Evolutionary conservation across 768 basidiomycete genomes (phyloP), one percentile per base, ranked within the genome.

Genomic region (Suillus subluteus): DNA sequence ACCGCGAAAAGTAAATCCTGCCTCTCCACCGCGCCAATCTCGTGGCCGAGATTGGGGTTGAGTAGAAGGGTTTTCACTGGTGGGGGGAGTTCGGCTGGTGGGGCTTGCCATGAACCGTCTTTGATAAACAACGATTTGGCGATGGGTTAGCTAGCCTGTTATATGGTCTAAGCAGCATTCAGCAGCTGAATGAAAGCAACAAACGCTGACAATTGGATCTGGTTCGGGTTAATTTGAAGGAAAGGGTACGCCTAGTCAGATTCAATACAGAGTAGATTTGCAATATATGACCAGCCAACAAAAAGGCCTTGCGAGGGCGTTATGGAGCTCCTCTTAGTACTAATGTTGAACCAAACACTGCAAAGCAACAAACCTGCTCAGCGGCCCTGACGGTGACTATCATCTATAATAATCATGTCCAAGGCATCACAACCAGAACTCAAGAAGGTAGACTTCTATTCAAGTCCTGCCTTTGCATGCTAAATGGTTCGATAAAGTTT

Each of bases 371-470:
- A 43, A 43, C 41, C 30, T 12, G 26, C 43, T 41, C 35, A 59
- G 26, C 44, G 62, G 26, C 46, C 40, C 58, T 61, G 41, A 68
- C 16, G 35, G 35, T 56, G 55, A 56, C 37, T n/a, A 68, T 38
- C 62, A 55, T 52, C 55, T 67, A 16, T 46, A 8, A 62, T 69
- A 72, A 81, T 68, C 76, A 94, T 96, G 94, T 95, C 94, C 50
- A 95, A 95, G 83, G 93, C 95, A 72, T 94, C 95, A 55, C 95
- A 98, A 79, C 97, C 97, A 67, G 97, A 99, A 78, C 86, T 99
- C 67, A 99, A 98, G 87, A 99, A 97, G 90, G 97, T 96, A n/a
- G n/a, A 70, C 66, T 13, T 63, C 26, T 64, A 30, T 62, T 26
- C 50, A 50, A 11, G 18, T 54, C 55, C 67, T 54, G 13, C 26